phyloP scores from a whole-genome alignment of 129 eudicot genomes.

The Calendula officinalis region DNA sequence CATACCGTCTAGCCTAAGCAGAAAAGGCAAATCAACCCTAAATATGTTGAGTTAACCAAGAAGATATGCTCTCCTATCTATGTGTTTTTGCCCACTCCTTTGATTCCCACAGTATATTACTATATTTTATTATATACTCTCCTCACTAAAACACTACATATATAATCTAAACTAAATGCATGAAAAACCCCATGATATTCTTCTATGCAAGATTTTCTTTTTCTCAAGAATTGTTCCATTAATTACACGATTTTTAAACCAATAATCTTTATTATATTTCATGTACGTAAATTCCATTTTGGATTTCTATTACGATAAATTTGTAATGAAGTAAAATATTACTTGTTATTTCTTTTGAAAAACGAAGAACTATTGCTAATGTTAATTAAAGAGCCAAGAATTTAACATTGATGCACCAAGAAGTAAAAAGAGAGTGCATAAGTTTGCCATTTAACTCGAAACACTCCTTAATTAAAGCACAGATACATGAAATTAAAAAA shows the following conservation, averaged over 20 bases:
- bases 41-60: constrained; percentile 47
- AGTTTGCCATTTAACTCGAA: constrained; percentile 22
- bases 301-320: constrained; percentile 1
- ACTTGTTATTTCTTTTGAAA: neutral
- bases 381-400: neutral
- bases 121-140: constrained; percentile 23
- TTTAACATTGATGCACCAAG: constrained; percentile 11
- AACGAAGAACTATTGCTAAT: neutral
- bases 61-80: constrained; percentile 46
- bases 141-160: neutral
- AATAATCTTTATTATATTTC: neutral
- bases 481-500: constrained; percentile 27
- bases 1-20: no score
- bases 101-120: constrained; percentile 26
- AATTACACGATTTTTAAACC: constrained; percentile 10
- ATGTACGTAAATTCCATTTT: neutral
- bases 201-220: constrained; percentile 32
- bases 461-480: constrained; percentile 44
- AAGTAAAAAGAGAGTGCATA: neutral
- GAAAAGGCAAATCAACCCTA: constrained; percentile 38
- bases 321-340: no score
- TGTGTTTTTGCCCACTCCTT: constrained; percentile 43
- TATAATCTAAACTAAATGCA: constrained; percentile 15
- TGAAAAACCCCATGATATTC: constrained; percentile 26
- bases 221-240: constrained; percentile 17